A percentile compares a stretch with the other conserved stretches of the same genome.
Conservation (phyloP, 1,284 basidiomycete species). For the Rhodotorula sp. region DNA sequence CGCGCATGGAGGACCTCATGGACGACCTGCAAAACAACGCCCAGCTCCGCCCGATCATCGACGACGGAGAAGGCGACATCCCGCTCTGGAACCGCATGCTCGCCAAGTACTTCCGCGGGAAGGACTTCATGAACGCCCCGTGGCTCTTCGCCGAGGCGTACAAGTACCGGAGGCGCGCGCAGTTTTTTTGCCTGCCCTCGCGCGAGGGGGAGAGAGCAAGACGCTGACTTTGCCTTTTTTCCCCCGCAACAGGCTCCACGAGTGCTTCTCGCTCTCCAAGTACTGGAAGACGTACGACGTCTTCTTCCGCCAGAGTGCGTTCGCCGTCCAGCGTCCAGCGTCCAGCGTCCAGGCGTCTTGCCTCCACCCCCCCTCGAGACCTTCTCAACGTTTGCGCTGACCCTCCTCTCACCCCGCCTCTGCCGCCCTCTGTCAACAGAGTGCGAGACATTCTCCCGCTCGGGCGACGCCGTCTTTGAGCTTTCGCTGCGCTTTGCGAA, state of each 20-base stretch:
- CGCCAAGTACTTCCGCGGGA: constrained; percentile 78
- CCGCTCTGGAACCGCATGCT: constrained; percentile 88
- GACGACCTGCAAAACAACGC: constrained; percentile 50
- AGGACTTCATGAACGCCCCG: constrained; percentile 92
- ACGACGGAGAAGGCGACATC: constrained; percentile 91
- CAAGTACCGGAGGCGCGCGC: constrained; percentile 62
- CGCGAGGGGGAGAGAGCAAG: too few species aligned
- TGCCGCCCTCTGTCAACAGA: constrained; percentile 44
- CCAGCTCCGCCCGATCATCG: constrained; percentile 72
- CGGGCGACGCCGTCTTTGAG: constrained; percentile 88
- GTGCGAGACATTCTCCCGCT: constrained; percentile 95
- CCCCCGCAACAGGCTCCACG: constrained; percentile 60
- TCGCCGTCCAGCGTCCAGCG: constrained; percentile 5
- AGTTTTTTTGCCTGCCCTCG: too few species aligned
- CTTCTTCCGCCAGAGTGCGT: constrained; percentile 80
- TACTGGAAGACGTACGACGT: constrained; percentile 81
- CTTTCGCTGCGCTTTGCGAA: constrained; percentile 88
- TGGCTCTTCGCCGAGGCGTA: constrained; percentile 91
- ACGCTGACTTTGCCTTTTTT: too few species aligned
- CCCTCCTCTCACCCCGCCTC: neutral
- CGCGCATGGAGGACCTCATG: constrained; percentile 53
- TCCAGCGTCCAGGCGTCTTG: neutral
- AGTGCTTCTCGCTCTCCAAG: constrained; percentile 91
- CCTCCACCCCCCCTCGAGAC: constrained; percentile 8
- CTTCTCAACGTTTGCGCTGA: constrained; percentile 27